Conservation (phyloP, 2,329 filamentous ascomycete genomes). For the Xylaria sp. region DNA sequence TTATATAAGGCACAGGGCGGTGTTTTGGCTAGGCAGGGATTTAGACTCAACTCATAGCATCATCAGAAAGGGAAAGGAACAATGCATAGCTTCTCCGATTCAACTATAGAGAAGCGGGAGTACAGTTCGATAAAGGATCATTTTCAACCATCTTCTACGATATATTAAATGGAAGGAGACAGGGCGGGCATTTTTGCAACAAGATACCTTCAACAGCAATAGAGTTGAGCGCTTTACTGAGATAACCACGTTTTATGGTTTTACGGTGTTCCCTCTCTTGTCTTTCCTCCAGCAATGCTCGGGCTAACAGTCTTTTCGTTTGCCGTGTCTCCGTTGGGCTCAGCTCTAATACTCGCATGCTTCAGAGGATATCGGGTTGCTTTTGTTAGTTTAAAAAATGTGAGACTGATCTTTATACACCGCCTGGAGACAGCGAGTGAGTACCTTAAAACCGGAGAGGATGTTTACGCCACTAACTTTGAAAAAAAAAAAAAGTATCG, state of each 20-base stretch:
- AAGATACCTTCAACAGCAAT: conserved; percentile 37
- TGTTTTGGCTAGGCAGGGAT: conserved; percentile 25
- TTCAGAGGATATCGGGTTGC: too few species aligned
- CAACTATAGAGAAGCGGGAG: conserved; percentile 38
- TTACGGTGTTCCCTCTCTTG: neutral
- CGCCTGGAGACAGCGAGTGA: too few species aligned
- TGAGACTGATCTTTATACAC: neutral
- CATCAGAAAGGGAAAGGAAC: conserved; percentile 15
- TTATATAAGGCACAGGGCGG: conserved; percentile 10
- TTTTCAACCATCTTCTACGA: conserved; percentile 17
- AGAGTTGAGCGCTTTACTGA: conserved; percentile 15
- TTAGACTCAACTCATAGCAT: conserved; percentile 36
- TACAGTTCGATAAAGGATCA: conserved; percentile 13
- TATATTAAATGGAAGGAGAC: neutral
- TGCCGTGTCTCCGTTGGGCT: too few species aligned
- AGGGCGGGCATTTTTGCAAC: conserved; percentile 1
- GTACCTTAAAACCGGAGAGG: too few species aligned
- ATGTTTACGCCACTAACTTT: too few species aligned
- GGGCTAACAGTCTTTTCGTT: neutral
- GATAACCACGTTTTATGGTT: neutral
- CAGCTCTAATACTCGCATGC: too few species aligned
- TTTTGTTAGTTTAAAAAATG: neutral
- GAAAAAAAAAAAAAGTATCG: too few species aligned
- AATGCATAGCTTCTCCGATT: conserved; percentile 37
- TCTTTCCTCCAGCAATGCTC: neutral